These are phyloP conservation scores for Gnomoniopsis sp. DNA, from an alignment of 2,329 filamentous ascomycete species.

Conservation along the genomic window DNA sequence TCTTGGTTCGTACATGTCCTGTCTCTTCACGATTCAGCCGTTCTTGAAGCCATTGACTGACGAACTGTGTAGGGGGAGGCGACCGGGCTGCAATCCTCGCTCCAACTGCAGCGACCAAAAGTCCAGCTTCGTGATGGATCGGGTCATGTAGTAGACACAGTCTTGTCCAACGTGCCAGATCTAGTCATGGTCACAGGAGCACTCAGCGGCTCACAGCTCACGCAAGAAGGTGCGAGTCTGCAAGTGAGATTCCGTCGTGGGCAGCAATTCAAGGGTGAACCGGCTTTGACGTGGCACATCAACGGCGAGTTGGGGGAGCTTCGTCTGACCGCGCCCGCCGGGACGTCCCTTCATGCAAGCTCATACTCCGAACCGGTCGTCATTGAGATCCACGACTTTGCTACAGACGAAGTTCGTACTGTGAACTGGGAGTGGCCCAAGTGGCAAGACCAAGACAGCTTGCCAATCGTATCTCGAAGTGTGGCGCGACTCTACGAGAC, in stretches of 20 bases:
- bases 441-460: slow-evolving; percentile 38
- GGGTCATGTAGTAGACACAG: slow-evolving; percentile 29
- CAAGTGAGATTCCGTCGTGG: slow-evolving; percentile 40
- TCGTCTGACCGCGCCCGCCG: slow-evolving; percentile 29
- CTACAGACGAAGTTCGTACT: slow-evolving; percentile 38
- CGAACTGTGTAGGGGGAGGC: too few relatives aligned
- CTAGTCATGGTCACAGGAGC: slow-evolving; percentile 30
- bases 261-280: slow-evolving; percentile 39
- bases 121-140: slow-evolving; percentile 32
- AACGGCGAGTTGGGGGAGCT: slow-evolving; percentile 46
- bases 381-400: slow-evolving; percentile 49
- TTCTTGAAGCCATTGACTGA: too few relatives aligned
- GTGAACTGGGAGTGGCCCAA: slow-evolving; percentile 43
- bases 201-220: slow-evolving; percentile 24
- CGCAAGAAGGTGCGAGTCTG: slow-evolving; percentile 33
- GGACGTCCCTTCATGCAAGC: slow-evolving; percentile 27
- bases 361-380: slow-evolving; percentile 37
- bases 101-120: slow-evolving; percentile 43
- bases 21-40: too few relatives aligned
- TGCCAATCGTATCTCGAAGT: slow-evolving; percentile 42
- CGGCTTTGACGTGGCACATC: slow-evolving; percentile 43
- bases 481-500: slow-evolving; percentile 56
- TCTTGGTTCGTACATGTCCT: too few relatives aligned
- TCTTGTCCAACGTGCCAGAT: slow-evolving; percentile 26
- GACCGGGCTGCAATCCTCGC: slow-evolving; percentile 31